Base-by-base conservation (phyloP, 148 eudicot species). In the Chenopodium quinoa region DNA sequence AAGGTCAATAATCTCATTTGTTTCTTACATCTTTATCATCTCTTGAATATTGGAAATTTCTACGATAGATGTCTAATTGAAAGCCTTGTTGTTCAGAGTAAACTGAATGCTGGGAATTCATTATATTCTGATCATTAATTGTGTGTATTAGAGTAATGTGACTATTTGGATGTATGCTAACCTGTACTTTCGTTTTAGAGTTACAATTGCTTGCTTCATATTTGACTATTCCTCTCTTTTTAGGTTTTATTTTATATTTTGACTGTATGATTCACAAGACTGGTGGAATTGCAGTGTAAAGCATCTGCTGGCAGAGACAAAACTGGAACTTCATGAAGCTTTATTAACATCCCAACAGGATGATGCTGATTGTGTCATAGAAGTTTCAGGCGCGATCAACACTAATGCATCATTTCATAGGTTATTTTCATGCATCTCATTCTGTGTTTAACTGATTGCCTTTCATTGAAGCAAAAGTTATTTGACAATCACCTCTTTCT, bases 301-400 rank as follows among this genome's bases (percentile, higher is more conserved):
- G 84, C 98, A 97, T 85, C 78, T 94, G 23, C 83, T 84, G 52
- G 92, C 90, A 74, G 83, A 81, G 77, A 97, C 93, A 64, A 91
- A 93, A 85, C 70, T 64, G 79, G 93, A 93, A 79, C 88, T 97
- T 22, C 89, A 85, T 79, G 88, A 92, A 81, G 96, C 99, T 75
- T 81, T 97, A 69, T 81, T 65, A 48, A 82, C 84, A 77, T 86
- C 97, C 81, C 91, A 89, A 80, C 85, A 82, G 40, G 92, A 76
- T 82, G 90, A 94, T 72, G 72, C 80, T 74, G 99, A 97, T 88
- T 88, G 86, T 79, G 88, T 97, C 46, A 90, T 97, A 82, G 99
- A 97, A 88, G 92, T 90, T 82, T 90, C 89, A 79, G 94, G 99
- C 76, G 87, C 82, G 67, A 94, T 97, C 83, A 88, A 92, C 76